phyloP scores from a whole-genome alignment of 495 filamentous ascomycete genomes.

The Aspergillus funiculosus region DNA sequence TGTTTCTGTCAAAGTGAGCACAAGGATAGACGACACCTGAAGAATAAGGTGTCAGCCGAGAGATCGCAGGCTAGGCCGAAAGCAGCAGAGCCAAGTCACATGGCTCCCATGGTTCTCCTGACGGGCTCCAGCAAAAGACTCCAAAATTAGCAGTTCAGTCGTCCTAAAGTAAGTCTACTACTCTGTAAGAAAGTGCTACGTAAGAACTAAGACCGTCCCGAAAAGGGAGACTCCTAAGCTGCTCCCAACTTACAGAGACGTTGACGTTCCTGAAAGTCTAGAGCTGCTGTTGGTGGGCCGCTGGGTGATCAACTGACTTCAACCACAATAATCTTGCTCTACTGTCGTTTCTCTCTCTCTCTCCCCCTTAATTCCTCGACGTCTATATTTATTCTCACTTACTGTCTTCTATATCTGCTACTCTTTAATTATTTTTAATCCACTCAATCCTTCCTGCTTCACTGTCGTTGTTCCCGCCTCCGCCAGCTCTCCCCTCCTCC shows the following conservation, averaged over 20 bases:
- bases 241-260: too few species aligned
- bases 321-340: background rate
- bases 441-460: background rate
- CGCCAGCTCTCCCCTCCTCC: conserved; percentile 14
- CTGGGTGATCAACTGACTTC: conserved; percentile 9
- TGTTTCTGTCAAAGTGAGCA: background rate
- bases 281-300: conserved; percentile 5
- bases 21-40: background rate
- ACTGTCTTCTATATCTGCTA: background rate
- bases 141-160: background rate
- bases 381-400: background rate
- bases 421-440: background rate
- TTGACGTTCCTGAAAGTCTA: conserved; percentile 5
- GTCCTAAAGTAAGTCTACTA: too few species aligned
- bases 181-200: too few species aligned
- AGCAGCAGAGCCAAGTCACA: background rate
- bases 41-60: background rate
- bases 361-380: background rate
- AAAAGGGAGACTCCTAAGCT: too few species aligned
- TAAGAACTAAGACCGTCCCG: background rate
- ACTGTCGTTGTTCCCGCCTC: conserved; percentile 4
- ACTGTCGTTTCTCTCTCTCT: background rate
- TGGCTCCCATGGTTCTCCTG: background rate
- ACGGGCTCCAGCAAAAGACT: background rate
- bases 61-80: background rate